Conservation (phyloP, 176 grass and related monocot genomes). For the Thinopyrum elongatum region DNA sequence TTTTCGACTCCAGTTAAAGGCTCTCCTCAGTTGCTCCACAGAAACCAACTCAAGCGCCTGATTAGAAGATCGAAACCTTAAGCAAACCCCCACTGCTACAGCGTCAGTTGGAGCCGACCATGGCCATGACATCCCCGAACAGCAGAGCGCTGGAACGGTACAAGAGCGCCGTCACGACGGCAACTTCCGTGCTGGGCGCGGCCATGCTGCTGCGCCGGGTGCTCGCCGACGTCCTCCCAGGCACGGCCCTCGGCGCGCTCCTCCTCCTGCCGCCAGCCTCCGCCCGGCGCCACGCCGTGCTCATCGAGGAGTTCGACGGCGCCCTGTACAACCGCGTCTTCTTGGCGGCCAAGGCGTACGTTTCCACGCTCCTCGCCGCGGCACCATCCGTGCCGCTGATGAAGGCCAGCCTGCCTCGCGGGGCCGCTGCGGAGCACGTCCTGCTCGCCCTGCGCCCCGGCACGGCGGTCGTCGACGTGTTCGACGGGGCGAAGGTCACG, state of each 20-base stretch:
- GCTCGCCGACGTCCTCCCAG: slow-evolving; percentile 27
- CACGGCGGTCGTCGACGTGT: slow-evolving; percentile 38
- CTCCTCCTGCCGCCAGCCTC: slow-evolving; percentile 40
- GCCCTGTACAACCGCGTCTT: slow-evolving; percentile 50
- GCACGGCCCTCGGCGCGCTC: slow-evolving; percentile 31
- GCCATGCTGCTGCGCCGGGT: slow-evolving; percentile 46
- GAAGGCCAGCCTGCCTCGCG: slow-evolving; percentile 45
- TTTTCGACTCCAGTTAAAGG: background rate
- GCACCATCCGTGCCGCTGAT: slow-evolving; percentile 33
- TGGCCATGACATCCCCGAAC: slow-evolving; percentile 29
- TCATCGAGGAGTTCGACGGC: slow-evolving; percentile 56
- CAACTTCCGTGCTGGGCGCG: slow-evolving; percentile 36
- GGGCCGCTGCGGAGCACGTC: slow-evolving; percentile 40
- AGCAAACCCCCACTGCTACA: background rate
- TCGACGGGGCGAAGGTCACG: slow-evolving; percentile 29
- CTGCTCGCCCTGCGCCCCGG: slow-evolving; percentile 35
- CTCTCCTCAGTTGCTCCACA: background rate
- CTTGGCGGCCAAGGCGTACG: slow-evolving; percentile 40
- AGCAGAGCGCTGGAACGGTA: slow-evolving; percentile 29
- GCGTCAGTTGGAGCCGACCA: background rate
- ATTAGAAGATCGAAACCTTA: background rate
- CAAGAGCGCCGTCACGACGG: slow-evolving; percentile 40
- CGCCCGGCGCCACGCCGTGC: slow-evolving; percentile 29
- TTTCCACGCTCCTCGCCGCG: slow-evolving; percentile 49
- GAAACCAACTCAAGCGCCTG: background rate